These are phyloP conservation scores for Dissophora globulifera DNA, from an alignment of 192 early-diverging fungal species.

Conservation along the genomic window DNA sequence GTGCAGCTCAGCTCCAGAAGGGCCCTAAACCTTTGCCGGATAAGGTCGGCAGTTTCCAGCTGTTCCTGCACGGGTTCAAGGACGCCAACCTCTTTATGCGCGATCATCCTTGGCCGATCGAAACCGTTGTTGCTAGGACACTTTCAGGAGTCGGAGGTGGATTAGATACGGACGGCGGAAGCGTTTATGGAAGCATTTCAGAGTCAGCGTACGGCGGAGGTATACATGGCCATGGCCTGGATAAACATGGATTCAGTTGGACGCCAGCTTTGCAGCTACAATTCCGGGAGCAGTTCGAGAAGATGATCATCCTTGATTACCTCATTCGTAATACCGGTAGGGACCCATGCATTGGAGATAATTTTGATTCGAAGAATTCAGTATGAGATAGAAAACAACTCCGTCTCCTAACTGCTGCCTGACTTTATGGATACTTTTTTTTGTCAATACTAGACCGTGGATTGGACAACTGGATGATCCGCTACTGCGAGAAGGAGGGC, in stretches of 20 bases:
- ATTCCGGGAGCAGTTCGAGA: constrained; percentile 78
- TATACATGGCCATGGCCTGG: constrained; percentile 9
- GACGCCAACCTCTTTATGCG: constrained; percentile 88
- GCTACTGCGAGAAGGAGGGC: constrained; percentile 62
- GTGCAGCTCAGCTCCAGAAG: constrained; percentile 46
- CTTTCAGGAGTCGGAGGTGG: neutral
- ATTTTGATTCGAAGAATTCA: neutral
- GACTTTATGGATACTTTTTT: too few relatives aligned
- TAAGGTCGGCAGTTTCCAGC: constrained; percentile 88
- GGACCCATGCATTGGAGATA: constrained; percentile 11
- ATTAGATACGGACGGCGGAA: constrained; percentile 19
- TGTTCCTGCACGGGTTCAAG: constrained; percentile 82
- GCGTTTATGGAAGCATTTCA: constrained; percentile 17
- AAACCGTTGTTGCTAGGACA: neutral
- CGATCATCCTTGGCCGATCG: constrained; percentile 65
- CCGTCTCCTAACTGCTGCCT: too few relatives aligned
- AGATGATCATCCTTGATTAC: constrained; percentile 87
- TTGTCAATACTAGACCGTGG: constrained; percentile 77
- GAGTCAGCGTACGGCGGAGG: constrained; percentile 13
- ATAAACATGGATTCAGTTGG: constrained; percentile 56
- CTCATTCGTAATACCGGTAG: constrained; percentile 91
- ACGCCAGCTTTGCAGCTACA: constrained; percentile 59
- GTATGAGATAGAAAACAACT: neutral
- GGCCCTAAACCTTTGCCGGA: constrained; percentile 68
- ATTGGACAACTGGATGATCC: constrained; percentile 90